Conservation (phyloP, 805 yeast species). For the Myxozyma sirexii region DNA sequence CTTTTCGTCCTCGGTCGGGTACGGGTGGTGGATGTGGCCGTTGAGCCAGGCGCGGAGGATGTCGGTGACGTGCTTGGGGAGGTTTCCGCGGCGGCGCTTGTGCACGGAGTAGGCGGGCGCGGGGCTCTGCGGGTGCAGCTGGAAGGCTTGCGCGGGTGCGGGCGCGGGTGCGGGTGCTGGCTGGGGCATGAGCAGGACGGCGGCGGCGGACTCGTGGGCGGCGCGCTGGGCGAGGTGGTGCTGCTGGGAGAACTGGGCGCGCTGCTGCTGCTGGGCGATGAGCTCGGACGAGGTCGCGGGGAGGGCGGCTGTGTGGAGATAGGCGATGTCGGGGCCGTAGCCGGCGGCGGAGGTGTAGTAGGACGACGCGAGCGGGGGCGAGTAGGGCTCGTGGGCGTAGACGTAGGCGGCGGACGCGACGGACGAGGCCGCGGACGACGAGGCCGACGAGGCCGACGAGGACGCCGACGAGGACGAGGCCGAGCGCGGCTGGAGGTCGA, state of each 20-base stretch:
- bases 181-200: constrained; percentile 4
- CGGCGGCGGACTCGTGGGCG: constrained; percentile 4
- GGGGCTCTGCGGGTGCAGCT: too few relatives aligned
- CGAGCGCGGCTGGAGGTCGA: constrained; percentile 10
- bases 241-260: constrained; percentile 16
- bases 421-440: constrained; percentile 17
- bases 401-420: constrained; percentile 3
- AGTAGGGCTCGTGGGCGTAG: constrained; percentile 1
- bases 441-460: constrained; percentile 13
- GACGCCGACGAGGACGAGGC: constrained; percentile 19
- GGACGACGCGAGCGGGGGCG: constrained; percentile 16
- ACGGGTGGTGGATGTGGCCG: constrained; percentile 76
- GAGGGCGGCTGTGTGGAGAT: constrained; percentile 12
- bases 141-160: neutral
- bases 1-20: constrained; percentile 81
- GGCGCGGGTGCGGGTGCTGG: neutral
- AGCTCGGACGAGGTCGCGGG: neutral
- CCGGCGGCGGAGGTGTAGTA: constrained; percentile 21
- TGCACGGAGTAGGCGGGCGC: constrained; percentile 5
- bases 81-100: constrained; percentile 62
- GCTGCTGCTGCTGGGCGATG: constrained; percentile 1
- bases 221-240: constrained; percentile 17
- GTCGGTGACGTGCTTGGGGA: constrained; percentile 77
- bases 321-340: constrained; percentile 13
- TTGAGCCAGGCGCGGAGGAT: constrained; percentile 73